A percentile compares a stretch with the other conserved stretches of the same genome.
Conservation (phyloP, 768 basidiomycete genomes). For the Mycena chlorophos region DNA sequence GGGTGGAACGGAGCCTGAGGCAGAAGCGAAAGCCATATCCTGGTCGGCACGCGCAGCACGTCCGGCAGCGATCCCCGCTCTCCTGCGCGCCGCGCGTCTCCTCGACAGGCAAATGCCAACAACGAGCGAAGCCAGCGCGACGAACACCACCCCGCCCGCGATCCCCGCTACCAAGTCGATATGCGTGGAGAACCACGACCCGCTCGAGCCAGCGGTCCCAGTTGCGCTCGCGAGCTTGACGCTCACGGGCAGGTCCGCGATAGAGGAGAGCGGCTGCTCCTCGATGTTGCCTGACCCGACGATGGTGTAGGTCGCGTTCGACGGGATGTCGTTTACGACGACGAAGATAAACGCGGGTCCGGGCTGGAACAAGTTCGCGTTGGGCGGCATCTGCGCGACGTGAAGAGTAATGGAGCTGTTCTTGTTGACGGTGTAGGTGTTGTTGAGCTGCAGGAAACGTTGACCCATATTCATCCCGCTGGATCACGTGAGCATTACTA, state of each 20-base stretch:
- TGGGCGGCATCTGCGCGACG: constrained; percentile 80
- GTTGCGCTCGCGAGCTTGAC: constrained; percentile 20
- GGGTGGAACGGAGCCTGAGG: neutral
- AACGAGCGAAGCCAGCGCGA: constrained; percentile 11
- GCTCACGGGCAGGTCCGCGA: constrained; percentile 50
- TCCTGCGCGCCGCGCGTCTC: constrained; percentile 13
- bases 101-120: constrained; percentile 12
- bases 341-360: constrained; percentile 86
- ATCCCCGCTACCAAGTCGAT: constrained; percentile 13
- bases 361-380: constrained; percentile 83
- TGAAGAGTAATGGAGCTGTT: constrained; percentile 78
- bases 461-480: constrained; percentile 86
- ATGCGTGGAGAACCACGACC: neutral
- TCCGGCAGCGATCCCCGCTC: neutral
- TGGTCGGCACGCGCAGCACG: constrained; percentile 1
- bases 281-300: constrained; percentile 79
- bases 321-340: constrained; percentile 81
- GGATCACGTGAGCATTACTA: neutral
- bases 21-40: constrained; percentile 44
- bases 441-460: constrained; percentile 77
- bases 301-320: constrained; percentile 72
- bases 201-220: constrained; percentile 38
- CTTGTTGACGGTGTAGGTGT: constrained; percentile 76
- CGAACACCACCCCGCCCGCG: constrained; percentile 6
- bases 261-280: constrained; percentile 54